Percentiles rank a stretch among this genome's conserved stretches.
Evolutionary conservation across 768 basidiomycete genomes (phyloP).

Genomic region (Suillus subalutaceus): DNA sequence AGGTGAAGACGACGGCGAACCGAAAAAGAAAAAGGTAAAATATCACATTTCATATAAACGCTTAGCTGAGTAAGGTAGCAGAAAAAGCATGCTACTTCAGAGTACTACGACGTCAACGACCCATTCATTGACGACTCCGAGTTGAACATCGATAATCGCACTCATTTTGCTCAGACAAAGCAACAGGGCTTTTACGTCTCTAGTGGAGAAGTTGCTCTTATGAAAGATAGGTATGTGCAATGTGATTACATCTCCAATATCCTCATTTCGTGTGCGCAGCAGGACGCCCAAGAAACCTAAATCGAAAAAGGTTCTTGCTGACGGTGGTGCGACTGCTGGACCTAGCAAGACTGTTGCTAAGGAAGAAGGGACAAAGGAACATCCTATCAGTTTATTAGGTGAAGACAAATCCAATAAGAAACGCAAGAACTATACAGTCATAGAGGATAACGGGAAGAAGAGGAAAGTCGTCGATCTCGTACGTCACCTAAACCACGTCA

Average conservation of each 20-base stretch:
- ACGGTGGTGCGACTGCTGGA: slow-evolving; percentile 20
- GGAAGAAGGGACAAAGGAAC: slow-evolving; percentile 50
- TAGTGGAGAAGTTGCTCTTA: slow-evolving; percentile 81
- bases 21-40: slow-evolving; percentile 42
- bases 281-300: slow-evolving; percentile 74
- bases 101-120: slow-evolving; percentile 90
- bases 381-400: slow-evolving; percentile 49
- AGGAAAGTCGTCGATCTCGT: slow-evolving; percentile 71
- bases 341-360: slow-evolving; percentile 25
- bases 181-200: slow-evolving; percentile 94
- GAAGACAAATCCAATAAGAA: slow-evolving; percentile 49
- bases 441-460: slow-evolving; percentile 66
- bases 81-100: slow-evolving; percentile 58
- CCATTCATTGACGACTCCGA: slow-evolving; percentile 99
- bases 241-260: slow-evolving; percentile 1
- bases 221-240: slow-evolving; percentile 66
- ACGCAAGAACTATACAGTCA: slow-evolving; percentile 55
- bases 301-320: slow-evolving; percentile 50
- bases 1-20: slow-evolving; percentile 45
- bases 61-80: slow-evolving; percentile 30
- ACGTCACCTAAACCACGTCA: slow-evolving; percentile 20
- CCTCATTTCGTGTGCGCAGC: slow-evolving; percentile 20
- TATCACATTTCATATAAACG: neutral
- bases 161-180: slow-evolving; percentile 88
- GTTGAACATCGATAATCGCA: slow-evolving; percentile 86